These are phyloP conservation scores for Cutaneotrichosporon mucoides DNA, from an alignment of 1,284 basidiomycete species.

Conservation along the genomic window DNA sequence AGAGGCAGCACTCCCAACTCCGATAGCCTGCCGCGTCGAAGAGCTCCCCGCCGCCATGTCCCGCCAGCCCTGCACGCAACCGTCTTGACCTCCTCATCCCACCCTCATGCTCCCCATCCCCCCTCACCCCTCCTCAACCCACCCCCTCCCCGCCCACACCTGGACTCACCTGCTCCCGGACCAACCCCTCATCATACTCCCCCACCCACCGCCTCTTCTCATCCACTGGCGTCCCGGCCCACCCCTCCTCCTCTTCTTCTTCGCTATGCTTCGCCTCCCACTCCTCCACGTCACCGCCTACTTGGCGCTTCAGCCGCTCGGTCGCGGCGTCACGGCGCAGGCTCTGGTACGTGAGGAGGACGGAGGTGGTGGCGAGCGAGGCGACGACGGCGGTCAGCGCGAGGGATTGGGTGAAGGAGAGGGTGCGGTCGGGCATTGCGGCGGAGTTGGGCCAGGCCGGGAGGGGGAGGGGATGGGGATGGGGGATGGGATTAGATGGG, in stretches of 20 bases:
- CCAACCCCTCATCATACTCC: conserved; percentile 67
- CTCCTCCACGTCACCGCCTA: conserved; percentile 45
- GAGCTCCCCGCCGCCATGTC: too few relatives aligned
- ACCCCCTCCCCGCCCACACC: too few relatives aligned
- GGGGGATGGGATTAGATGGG: too few relatives aligned
- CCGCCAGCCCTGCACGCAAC: too few relatives aligned
- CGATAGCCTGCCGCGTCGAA: too few relatives aligned
- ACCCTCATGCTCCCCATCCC: too few relatives aligned
- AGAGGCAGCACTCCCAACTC: not conserved
- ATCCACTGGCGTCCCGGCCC: conserved; percentile 7
- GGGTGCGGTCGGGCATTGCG: not conserved
- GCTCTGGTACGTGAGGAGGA: conserved; percentile 46
- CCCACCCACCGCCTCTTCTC: conserved; percentile 20
- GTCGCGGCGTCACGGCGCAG: conserved; percentile 43
- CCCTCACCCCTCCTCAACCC: too few relatives aligned
- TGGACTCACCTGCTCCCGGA: conserved; percentile 60
- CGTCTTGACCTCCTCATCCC: too few relatives aligned
- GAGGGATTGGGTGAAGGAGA: conserved; percentile 27
- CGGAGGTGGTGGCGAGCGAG: conserved; percentile 38
- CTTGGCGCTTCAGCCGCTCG: conserved; percentile 43
- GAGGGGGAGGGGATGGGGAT: too few relatives aligned
- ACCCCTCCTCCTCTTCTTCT: not conserved
- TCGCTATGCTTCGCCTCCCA: conserved; percentile 29
- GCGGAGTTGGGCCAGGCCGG: too few relatives aligned
- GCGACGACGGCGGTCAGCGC: conserved; percentile 42